These are phyloP conservation scores for Lophiostoma macrostomum DNA, from an alignment of 495 filamentous ascomycete genomes.

Conservation along the genomic window DNA sequence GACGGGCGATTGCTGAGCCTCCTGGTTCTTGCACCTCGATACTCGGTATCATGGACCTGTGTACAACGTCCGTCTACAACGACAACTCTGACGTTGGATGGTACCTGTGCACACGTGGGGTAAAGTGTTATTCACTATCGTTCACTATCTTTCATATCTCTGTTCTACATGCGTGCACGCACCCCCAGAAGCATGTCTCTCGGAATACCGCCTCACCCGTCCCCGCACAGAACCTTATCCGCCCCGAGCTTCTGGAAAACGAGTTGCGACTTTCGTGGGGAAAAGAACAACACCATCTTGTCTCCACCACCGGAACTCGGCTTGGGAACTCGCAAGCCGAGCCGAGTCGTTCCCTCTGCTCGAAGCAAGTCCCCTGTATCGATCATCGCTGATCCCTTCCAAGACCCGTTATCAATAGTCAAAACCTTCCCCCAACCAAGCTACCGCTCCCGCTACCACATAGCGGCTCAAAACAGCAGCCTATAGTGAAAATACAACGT, in stretches of 20 bases:
- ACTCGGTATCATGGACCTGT: no score
- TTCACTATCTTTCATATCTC: slow-evolving; percentile 1
- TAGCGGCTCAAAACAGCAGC: background rate
- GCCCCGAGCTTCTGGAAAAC: no score
- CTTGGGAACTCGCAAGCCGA: no score
- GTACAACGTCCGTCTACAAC: background rate
- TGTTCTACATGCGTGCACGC: background rate
- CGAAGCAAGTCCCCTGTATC: no score
- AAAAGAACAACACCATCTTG: no score
- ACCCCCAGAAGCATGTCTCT: background rate
- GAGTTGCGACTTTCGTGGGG: no score
- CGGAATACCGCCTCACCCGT: slow-evolving; percentile 8
- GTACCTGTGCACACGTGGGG: slow-evolving; percentile 2
- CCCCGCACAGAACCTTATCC: no score
- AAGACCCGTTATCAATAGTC: slow-evolving; percentile 25
- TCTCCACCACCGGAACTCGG: no score
- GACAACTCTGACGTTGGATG: background rate
- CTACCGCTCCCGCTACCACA: background rate
- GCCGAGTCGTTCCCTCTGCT: no score
- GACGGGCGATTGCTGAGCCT: background rate
- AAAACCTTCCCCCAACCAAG: background rate
- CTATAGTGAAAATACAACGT: no score
- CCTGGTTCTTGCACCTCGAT: no score
- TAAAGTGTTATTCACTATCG: background rate
- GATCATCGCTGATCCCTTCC: slow-evolving; percentile 18